Percentiles rank a stretch among this genome's conserved stretches.
phyloP scores from a whole-genome alignment of 2,329 filamentous ascomycete species.

The Fusarium penzigii region DNA sequence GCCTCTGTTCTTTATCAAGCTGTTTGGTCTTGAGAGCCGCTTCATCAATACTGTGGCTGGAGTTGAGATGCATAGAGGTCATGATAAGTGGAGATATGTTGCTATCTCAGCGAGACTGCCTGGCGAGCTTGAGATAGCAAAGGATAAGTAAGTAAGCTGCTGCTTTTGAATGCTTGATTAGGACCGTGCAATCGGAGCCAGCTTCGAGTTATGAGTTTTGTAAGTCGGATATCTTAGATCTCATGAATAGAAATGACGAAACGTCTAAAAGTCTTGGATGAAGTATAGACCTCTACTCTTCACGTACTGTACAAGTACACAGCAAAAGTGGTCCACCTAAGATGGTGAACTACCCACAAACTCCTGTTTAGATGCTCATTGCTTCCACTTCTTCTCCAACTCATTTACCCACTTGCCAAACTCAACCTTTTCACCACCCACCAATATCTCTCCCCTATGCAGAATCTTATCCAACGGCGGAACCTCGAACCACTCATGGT shows the following conservation, averaged over 20 bases:
- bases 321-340: too few species aligned
- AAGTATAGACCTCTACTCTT: too few species aligned
- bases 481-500: constrained; percentile 43
- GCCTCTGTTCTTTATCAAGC: constrained; percentile 4
- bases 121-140: constrained; percentile 1
- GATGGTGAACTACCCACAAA: too few species aligned
- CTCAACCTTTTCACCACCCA: constrained; percentile 32
- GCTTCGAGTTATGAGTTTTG: too few species aligned
- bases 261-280: too few species aligned
- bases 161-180: not conserved
- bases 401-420: constrained; percentile 40
- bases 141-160: constrained; percentile 1
- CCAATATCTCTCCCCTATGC: constrained; percentile 42
- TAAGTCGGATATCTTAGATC: too few species aligned
- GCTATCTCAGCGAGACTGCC: constrained; percentile 9
- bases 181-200: too few species aligned
- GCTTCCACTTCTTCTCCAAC: constrained; percentile 33
- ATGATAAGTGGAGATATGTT: constrained; percentile 8
- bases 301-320: too few species aligned
- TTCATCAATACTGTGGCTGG: constrained; percentile 16
- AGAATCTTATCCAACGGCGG: constrained; percentile 36
- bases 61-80: constrained; percentile 8
- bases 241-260: too few species aligned
- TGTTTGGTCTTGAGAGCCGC: constrained; percentile 6
- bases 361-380: too few species aligned